phyloP scores from a whole-genome alignment of 768 basidiomycete species.

The Mycena indigotica region DNA sequence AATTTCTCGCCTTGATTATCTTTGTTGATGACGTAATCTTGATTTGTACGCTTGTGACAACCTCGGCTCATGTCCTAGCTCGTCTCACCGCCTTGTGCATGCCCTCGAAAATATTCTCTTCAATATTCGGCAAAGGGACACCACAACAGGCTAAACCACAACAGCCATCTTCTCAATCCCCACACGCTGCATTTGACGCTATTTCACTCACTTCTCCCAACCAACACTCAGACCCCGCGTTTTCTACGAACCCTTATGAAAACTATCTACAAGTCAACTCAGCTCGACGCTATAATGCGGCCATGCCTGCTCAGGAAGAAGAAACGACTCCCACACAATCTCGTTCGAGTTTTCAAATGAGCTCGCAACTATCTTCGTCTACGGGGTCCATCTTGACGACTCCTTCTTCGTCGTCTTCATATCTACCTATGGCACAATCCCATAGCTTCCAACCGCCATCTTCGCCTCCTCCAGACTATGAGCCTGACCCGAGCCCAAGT shows the following conservation, averaged over 20 bases:
- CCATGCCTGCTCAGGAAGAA: too few species aligned
- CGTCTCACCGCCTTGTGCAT: constrained; percentile 1
- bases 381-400: background rate
- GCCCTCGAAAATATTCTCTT: constrained; percentile 14
- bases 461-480: constrained; percentile 23
- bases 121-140: constrained; percentile 10
- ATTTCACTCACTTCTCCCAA: background rate
- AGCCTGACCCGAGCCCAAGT: background rate
- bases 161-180: constrained; percentile 1
- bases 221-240: background rate
- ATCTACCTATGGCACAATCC: background rate
- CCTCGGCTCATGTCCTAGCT: background rate
- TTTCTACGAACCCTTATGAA: background rate
- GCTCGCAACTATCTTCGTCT: background rate
- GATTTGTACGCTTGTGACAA: background rate
- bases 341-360: background rate
- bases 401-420: background rate
- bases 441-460: too few species aligned
- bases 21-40: background rate
- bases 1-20: constrained; percentile 39
- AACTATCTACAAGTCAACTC: background rate
- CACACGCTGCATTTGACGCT: background rate
- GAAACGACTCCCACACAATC: too few species aligned
- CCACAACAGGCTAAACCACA: too few species aligned
- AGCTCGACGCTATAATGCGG: too few species aligned